Evolutionary conservation across 306 rosid genomes (phyloP).

Genomic region (Gillenia trifoliata): DNA sequence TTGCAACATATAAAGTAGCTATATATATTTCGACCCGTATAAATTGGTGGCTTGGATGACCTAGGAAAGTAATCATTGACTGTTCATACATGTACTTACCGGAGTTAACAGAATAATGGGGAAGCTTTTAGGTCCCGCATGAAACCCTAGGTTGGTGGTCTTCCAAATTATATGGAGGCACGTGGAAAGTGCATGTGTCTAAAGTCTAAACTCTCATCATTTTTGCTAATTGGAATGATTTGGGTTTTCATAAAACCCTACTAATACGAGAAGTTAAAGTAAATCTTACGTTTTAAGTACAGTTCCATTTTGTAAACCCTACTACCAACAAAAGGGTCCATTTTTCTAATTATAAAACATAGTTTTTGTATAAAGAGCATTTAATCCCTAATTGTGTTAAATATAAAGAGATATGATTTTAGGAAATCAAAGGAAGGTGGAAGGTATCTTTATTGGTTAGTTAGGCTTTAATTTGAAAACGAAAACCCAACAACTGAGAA

Average conservation of each 20-base stretch:
- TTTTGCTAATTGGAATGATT: background rate
- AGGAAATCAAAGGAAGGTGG: conserved; percentile 14
- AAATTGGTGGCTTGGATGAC: background rate
- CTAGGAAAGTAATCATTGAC: conserved; percentile 12
- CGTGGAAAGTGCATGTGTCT: conserved; percentile 7
- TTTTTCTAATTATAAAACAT: background rate
- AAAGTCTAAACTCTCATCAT: background rate
- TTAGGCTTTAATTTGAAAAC: conserved; percentile 9
- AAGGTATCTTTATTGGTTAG: conserved; percentile 21
- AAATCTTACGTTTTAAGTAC: background rate
- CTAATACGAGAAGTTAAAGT: background rate
- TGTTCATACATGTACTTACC: background rate
- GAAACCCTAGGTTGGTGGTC: conserved; percentile 7
- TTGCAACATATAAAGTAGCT: background rate
- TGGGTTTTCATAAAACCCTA: background rate
- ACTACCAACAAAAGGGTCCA: background rate
- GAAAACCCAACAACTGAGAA: conserved; percentile 19
- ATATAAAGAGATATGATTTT: background rate
- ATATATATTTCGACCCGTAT: background rate
- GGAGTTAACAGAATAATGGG: background rate
- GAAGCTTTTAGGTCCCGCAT: background rate
- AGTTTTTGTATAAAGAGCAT: background rate
- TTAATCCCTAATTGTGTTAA: background rate
- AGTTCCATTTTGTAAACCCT: background rate
- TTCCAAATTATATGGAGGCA: conserved; percentile 21